These are phyloP conservation scores for Perilla frutescens DNA, from an alignment of 257 asterid species.

Conservation along the genomic window DNA sequence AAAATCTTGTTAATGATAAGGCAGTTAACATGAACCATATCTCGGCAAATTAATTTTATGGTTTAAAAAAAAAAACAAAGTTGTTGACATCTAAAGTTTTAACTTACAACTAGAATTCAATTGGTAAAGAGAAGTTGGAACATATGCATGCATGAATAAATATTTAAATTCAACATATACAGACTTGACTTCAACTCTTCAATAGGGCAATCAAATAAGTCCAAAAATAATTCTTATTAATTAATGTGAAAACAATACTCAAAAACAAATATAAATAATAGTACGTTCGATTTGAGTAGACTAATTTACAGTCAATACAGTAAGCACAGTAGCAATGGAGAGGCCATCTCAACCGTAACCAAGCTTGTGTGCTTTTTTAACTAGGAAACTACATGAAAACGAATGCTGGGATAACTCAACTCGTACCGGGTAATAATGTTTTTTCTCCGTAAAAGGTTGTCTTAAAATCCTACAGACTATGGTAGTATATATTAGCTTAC, in stretches of 20 bases:
- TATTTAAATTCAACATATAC: too few relatives aligned
- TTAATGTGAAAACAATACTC: neutral
- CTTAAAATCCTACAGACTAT: slow-evolving; percentile 12
- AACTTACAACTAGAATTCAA: too few relatives aligned
- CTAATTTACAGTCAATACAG: neutral
- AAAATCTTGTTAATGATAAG: neutral
- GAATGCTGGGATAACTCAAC: neutral
- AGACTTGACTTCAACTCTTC: too few relatives aligned
- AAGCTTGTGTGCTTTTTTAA: neutral
- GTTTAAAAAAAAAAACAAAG: too few relatives aligned
- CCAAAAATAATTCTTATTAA: neutral
- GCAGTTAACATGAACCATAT: neutral
- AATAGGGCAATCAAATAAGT: neutral
- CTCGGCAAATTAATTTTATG: neutral
- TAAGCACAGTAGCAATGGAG: neutral
- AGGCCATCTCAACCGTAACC: slow-evolving; percentile 19
- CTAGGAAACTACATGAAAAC: slow-evolving; percentile 17
- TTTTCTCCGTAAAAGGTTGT: neutral
- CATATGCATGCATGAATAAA: too few relatives aligned
- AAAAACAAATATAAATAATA: neutral
- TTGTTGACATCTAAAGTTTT: too few relatives aligned
- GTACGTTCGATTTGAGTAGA: neutral
- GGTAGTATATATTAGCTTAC: slow-evolving; percentile 11
- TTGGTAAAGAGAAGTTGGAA: too few relatives aligned
- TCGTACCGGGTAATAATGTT: neutral